phyloP scores from a whole-genome alignment of 129 eudicot species.

The Lactuca sativa region DNA sequence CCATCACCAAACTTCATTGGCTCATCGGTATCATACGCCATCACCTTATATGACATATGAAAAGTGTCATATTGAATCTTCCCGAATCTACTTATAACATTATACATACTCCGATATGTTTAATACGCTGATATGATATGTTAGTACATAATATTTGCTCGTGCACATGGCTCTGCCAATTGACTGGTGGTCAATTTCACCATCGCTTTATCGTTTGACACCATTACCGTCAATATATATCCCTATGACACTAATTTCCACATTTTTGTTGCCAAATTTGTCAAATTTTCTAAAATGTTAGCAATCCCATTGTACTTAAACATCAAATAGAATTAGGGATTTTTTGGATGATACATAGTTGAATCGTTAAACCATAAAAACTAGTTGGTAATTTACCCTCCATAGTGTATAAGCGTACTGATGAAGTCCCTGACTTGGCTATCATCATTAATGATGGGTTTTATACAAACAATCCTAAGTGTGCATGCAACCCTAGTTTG shows the following conservation, averaged over 20 bases:
- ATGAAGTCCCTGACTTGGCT: constrained; percentile 82
- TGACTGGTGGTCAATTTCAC: constrained; percentile 77
- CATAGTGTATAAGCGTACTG: constrained; percentile 70
- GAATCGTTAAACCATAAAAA: neutral
- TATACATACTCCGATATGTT: constrained; percentile 93
- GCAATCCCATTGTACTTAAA: constrained; percentile 74
- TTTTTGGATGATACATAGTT: neutral
- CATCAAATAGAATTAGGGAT: constrained; percentile 2
- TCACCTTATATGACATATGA: constrained; percentile 67
- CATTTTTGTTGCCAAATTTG: constrained; percentile 78
- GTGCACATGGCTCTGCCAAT: constrained; percentile 80
- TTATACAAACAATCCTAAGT: too few species aligned
- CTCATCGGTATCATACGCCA: constrained; percentile 86
- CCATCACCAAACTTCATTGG: constrained; percentile 79
- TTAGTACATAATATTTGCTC: constrained; percentile 78
- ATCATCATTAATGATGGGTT: constrained; percentile 91
- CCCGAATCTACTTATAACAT: constrained; percentile 78
- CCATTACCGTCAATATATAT: constrained; percentile 73
- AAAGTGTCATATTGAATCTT: constrained; percentile 68
- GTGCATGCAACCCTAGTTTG: too few species aligned
- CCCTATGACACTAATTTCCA: constrained; percentile 81
- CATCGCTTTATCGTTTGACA: constrained; percentile 98
- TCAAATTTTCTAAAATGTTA: constrained; percentile 77
- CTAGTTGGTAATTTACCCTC: constrained; percentile 29
- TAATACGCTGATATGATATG: constrained; percentile 87